phyloP scores from a whole-genome alignment of 345 rosid genomes.

The Lepidium africanum region DNA sequence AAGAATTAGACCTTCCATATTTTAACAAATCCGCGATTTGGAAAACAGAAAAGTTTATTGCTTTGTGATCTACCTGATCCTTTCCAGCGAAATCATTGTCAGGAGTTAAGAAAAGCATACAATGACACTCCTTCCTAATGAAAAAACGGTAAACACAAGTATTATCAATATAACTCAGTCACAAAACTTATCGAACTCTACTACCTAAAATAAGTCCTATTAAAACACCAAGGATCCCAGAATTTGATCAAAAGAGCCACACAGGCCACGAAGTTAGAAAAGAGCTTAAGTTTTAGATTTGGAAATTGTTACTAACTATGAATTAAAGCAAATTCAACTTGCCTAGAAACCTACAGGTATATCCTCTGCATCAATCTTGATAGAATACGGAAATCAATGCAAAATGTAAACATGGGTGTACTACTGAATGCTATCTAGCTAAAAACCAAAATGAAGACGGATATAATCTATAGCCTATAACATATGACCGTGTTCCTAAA shows the following conservation, averaged over 20 bases:
- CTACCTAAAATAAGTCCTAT: neutral
- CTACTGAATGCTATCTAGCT: neutral
- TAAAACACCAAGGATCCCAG: neutral
- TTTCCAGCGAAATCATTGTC: slow-evolving; percentile 92
- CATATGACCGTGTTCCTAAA: neutral
- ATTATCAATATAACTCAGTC: neutral
- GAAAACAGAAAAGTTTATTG: neutral
- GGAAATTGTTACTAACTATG: neutral
- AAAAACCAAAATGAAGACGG: neutral
- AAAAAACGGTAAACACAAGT: neutral
- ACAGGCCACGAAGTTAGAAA: neutral
- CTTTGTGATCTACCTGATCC: slow-evolving; percentile 58
- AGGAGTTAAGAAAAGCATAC: slow-evolving; percentile 97
- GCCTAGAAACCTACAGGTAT: neutral
- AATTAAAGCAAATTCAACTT: neutral
- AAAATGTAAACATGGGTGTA: neutral
- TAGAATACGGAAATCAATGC: neutral
- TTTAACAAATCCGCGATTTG: no score
- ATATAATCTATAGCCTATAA: neutral
- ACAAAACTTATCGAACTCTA: neutral
- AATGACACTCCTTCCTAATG: slow-evolving; percentile 97
- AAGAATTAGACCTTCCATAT: neutral
- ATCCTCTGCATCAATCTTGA: neutral
- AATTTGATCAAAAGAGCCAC: neutral
- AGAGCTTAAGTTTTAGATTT: neutral